These are phyloP conservation scores for Chrysanthemum lavandulifolium DNA, from an alignment of 129 eudicot genomes.

Conservation along the genomic window DNA sequence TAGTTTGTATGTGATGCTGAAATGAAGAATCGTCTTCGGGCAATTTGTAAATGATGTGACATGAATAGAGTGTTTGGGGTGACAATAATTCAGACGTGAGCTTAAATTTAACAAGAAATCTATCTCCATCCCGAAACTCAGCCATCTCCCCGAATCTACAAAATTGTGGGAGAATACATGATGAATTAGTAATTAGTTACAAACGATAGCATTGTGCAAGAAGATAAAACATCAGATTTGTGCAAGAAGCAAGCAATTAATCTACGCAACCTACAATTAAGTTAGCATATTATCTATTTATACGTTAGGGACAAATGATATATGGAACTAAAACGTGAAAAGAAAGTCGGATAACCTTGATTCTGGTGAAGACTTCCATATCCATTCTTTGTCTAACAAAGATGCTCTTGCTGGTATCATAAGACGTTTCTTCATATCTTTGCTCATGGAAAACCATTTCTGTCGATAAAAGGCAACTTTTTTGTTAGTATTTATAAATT, in stretches of 20 bases:
- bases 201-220: too few relatives aligned
- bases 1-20: too few relatives aligned
- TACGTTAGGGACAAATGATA: too few relatives aligned
- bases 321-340: too few relatives aligned
- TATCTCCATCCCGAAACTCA: too few relatives aligned
- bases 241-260: too few relatives aligned
- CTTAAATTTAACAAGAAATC: not conserved
- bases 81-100: not conserved
- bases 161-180: not conserved
- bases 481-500: too few relatives aligned
- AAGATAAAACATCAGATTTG: too few relatives aligned
- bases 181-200: too few relatives aligned
- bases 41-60: constrained; percentile 12
- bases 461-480: not conserved
- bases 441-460: constrained; percentile 3
- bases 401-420: constrained; percentile 5
- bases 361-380: not conserved
- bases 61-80: constrained; percentile 4
- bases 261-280: too few relatives aligned
- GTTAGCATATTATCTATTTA: too few relatives aligned
- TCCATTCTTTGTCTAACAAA: not conserved
- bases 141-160: not conserved
- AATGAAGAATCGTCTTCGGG: not conserved
- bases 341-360: not conserved
- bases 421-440: constrained; percentile 9